These are phyloP conservation scores for Alternaria sp. DNA, from an alignment of 2,329 filamentous ascomycete genomes.

Conservation along the genomic window DNA sequence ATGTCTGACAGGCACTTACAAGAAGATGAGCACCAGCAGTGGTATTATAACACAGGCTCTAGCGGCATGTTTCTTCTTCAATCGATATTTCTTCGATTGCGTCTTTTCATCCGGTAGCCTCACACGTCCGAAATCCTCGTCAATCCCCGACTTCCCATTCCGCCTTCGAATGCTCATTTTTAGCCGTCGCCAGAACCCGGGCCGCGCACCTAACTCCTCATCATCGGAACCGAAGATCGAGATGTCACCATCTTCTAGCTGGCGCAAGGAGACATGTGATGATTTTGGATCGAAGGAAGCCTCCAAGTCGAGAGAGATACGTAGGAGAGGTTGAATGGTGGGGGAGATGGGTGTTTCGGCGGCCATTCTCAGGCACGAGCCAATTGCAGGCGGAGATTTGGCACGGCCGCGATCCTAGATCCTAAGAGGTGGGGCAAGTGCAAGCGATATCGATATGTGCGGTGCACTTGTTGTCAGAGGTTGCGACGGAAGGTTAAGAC, in stretches of 20 bases:
- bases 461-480: background rate
- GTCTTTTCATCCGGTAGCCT: constrained; percentile 32
- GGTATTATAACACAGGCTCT: constrained; percentile 30
- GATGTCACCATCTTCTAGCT: constrained; percentile 37
- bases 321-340: constrained; percentile 31
- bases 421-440: constrained; percentile 11
- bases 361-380: constrained; percentile 37
- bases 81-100: constrained; percentile 21
- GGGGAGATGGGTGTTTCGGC: constrained; percentile 25
- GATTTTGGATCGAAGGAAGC: constrained; percentile 19
- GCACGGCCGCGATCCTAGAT: constrained; percentile 5
- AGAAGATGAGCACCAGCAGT: constrained; percentile 38
- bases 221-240: constrained; percentile 26
- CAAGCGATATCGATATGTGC: constrained; percentile 12
- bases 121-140: constrained; percentile 21
- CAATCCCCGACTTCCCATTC: constrained; percentile 21
- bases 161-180: constrained; percentile 41
- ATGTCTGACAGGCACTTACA: constrained; percentile 37
- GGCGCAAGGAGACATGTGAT: constrained; percentile 27
- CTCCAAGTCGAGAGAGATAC: constrained; percentile 31
- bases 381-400: constrained; percentile 24
- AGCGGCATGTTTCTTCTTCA: constrained; percentile 29
- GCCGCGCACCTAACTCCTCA: constrained; percentile 19
- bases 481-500: background rate
- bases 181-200: constrained; percentile 37